These are phyloP conservation scores for Ustilago esculenta DNA, from an alignment of 1,284 basidiomycete genomes.

Conservation along the genomic window DNA sequence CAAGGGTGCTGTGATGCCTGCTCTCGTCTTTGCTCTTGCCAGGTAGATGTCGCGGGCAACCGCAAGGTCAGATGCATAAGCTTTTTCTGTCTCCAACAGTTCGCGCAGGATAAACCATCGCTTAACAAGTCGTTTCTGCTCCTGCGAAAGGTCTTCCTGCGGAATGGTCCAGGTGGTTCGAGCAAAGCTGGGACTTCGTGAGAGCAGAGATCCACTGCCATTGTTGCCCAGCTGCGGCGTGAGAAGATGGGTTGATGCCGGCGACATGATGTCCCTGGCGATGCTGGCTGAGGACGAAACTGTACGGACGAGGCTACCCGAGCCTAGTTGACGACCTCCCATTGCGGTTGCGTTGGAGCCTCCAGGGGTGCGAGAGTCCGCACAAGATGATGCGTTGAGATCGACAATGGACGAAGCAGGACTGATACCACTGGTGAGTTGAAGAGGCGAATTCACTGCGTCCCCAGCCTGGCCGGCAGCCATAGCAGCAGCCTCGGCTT, in stretches of 20 bases:
- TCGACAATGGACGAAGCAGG: constrained; percentile 24
- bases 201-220: constrained; percentile 7
- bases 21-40: constrained; percentile 62
- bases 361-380: constrained; percentile 2
- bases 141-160: constrained; percentile 32
- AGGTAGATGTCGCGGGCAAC: constrained; percentile 82
- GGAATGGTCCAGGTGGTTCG: constrained; percentile 29
- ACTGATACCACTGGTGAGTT: constrained; percentile 21
- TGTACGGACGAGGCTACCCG: constrained; percentile 15
- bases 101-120: constrained; percentile 85
- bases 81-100: constrained; percentile 75
- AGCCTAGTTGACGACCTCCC: constrained; percentile 5
- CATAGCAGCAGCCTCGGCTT: constrained; percentile 22
- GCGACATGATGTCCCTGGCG: constrained; percentile 24
- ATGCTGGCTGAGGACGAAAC: constrained; percentile 28
- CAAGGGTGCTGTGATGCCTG: constrained; percentile 50
- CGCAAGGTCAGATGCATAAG: constrained; percentile 86
- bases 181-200: constrained; percentile 23
- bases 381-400: constrained; percentile 2
- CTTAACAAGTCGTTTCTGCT: constrained; percentile 72
- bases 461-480: not conserved
- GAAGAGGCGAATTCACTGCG: constrained; percentile 7
- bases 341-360: not conserved
- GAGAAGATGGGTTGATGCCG: constrained; percentile 7
- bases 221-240: constrained; percentile 17